Percentiles rank a stretch among this genome's conserved stretches.
These are phyloP conservation scores for Cordyceps cateniannulata DNA, from an alignment of 2,329 filamentous ascomycete species.

Conservation along the genomic window DNA sequence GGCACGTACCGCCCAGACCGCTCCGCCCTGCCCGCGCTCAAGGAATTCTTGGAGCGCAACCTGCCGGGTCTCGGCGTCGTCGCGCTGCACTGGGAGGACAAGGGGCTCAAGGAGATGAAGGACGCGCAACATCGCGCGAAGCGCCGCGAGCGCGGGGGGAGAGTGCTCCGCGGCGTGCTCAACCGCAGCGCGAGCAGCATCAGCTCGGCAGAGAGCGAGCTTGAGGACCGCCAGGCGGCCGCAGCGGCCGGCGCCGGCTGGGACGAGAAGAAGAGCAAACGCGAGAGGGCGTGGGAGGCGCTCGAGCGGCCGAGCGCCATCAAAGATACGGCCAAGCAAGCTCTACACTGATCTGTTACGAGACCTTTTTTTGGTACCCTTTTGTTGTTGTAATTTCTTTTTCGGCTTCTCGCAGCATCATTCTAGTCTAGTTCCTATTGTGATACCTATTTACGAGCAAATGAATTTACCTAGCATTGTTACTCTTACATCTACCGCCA, in stretches of 20 bases:
- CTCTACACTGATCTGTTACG: background rate
- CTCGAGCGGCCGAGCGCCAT: slow-evolving; percentile 43
- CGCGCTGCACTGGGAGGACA: slow-evolving; percentile 71
- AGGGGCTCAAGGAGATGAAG: slow-evolving; percentile 70
- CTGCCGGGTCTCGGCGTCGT: slow-evolving; percentile 72
- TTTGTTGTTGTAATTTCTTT: too few relatives aligned
- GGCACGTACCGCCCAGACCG: slow-evolving; percentile 89
- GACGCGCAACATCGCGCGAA: slow-evolving; percentile 66
- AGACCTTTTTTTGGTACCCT: background rate
- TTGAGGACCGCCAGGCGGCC: slow-evolving; percentile 36
- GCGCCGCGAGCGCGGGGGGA: slow-evolving; percentile 48
- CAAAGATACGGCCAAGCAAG: slow-evolving; percentile 27
- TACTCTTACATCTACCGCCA: too few relatives aligned
- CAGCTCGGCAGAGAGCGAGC: slow-evolving; percentile 47
- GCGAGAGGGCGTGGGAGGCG: slow-evolving; percentile 44
- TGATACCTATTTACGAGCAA: slow-evolving; percentile 10
- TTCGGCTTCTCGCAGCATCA: background rate
- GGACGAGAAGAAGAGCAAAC: slow-evolving; percentile 40
- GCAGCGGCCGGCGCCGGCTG: slow-evolving; percentile 19
- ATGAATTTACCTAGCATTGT: background rate
- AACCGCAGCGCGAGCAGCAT: slow-evolving; percentile 48
- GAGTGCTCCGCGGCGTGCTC: slow-evolving; percentile 46
- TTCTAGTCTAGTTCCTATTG: background rate
- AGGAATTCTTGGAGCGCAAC: slow-evolving; percentile 62
- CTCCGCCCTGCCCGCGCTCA: slow-evolving; percentile 63